Conservation (phyloP, 805 yeast species). For the Wickerhamomyces silvicola region DNA sequence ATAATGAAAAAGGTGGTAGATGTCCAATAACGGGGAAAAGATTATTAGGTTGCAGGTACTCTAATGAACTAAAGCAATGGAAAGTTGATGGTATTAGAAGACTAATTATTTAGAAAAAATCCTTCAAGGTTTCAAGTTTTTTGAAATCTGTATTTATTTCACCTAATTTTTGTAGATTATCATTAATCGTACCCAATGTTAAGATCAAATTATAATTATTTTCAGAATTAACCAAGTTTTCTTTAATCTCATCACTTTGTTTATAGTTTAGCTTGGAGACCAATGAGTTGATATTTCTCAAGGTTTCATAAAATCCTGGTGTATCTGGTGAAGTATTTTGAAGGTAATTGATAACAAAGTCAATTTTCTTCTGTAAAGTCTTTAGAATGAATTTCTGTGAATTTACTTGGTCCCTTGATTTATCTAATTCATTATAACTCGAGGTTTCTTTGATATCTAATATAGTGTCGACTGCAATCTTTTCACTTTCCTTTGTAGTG, state of each 20-base stretch:
- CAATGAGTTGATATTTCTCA: slow-evolving; percentile 15
- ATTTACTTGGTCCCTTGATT: slow-evolving; percentile 6
- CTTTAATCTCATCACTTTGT: slow-evolving; percentile 11
- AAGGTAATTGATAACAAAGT: not conserved
- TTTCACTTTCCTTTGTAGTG: slow-evolving; percentile 8
- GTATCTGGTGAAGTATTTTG: not conserved
- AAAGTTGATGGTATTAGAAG: slow-evolving; percentile 70
- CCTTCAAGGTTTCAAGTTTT: not conserved
- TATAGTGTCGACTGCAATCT: slow-evolving; percentile 9
- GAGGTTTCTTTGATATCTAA: slow-evolving; percentile 6
- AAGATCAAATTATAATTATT: slow-evolving; percentile 16
- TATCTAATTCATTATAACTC: slow-evolving; percentile 4
- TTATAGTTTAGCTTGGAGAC: slow-evolving; percentile 17
- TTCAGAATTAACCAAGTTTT: slow-evolving; percentile 14
- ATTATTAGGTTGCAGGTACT: slow-evolving; percentile 65
- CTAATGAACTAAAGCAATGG: slow-evolving; percentile 54
- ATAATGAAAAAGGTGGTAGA: slow-evolving; percentile 48
- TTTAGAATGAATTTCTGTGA: slow-evolving; percentile 5
- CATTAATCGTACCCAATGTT: slow-evolving; percentile 12
- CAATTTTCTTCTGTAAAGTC: slow-evolving; percentile 4
- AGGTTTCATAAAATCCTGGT: slow-evolving; percentile 2
- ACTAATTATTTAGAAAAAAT: slow-evolving; percentile 45
- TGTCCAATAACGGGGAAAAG: slow-evolving; percentile 81
- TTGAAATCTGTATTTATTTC: not conserved
- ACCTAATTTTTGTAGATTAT: slow-evolving; percentile 8